phyloP scores from a whole-genome alignment of 441 rosid genomes.

The Populus hybrid region DNA sequence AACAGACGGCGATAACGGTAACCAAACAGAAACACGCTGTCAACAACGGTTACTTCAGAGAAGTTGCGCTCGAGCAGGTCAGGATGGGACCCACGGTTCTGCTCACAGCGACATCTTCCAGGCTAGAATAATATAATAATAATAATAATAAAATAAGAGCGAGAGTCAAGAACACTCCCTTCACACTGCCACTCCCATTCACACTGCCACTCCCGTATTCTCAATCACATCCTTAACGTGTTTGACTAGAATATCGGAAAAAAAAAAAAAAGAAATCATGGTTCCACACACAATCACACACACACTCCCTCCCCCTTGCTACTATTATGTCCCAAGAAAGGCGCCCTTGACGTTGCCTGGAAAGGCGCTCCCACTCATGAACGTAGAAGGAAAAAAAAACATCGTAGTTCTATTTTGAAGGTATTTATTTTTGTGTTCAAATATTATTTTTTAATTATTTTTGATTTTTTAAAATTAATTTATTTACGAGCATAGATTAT shows the following conservation, averaged over 20 bases:
- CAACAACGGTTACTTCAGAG: slow-evolving; percentile 22
- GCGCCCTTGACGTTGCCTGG: neutral
- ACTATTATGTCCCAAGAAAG: too few relatives aligned
- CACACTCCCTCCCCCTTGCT: too few relatives aligned
- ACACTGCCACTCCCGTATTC: neutral
- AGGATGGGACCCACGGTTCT: neutral
- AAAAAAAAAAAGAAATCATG: neutral
- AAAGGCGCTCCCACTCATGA: neutral
- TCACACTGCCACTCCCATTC: neutral
- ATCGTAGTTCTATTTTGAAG: too few relatives aligned
- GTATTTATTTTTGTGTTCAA: too few relatives aligned
- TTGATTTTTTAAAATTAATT: too few relatives aligned
- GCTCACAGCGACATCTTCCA: neutral
- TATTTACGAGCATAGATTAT: too few relatives aligned
- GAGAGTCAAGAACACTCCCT: neutral
- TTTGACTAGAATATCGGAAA: neutral
- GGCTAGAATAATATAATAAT: neutral
- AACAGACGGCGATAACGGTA: slow-evolving; percentile 18
- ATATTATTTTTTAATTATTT: too few relatives aligned
- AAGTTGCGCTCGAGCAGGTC: neutral
- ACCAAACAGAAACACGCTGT: neutral
- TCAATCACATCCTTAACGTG: neutral
- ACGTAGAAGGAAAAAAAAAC: too few relatives aligned
- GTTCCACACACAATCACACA: neutral
- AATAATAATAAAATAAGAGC: too few relatives aligned